Evolutionary conservation across 768 basidiomycete species (phyloP).

Genomic region (Naganishia randhawae): DNA sequence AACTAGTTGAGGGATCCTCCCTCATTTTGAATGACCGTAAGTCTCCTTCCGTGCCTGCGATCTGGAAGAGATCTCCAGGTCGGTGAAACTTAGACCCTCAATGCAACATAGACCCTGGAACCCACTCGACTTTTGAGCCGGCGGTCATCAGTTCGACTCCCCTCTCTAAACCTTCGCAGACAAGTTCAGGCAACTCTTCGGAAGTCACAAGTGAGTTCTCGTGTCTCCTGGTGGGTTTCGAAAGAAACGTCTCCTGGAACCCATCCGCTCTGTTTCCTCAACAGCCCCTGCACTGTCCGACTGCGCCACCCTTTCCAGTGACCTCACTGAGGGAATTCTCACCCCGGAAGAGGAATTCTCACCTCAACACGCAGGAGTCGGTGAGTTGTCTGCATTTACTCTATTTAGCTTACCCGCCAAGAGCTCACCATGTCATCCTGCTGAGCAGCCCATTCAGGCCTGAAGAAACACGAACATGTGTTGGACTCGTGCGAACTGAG

Average conservation of each 20-base stretch:
- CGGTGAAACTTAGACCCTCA: background rate
- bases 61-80: background rate
- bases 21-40: background rate
- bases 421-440: too few relatives aligned
- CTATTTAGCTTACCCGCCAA: too few relatives aligned
- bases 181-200: background rate
- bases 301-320: background rate
- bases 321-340: background rate
- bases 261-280: too few relatives aligned
- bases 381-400: background rate
- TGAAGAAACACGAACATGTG: background rate
- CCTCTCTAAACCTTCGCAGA: too few relatives aligned
- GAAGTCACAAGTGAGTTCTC: background rate
- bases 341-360: background rate
- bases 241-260: too few relatives aligned
- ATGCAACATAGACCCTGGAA: too few relatives aligned
- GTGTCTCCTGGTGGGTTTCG: background rate
- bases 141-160: too few relatives aligned
- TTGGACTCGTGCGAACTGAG: background rate
- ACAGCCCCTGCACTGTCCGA: background rate
- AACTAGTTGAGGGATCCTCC: background rate
- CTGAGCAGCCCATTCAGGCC: background rate
- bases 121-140: too few relatives aligned
- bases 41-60: background rate
- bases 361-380: background rate